phyloP scores from a whole-genome alignment of 305 asterid species.

The Withania somnifera region DNA sequence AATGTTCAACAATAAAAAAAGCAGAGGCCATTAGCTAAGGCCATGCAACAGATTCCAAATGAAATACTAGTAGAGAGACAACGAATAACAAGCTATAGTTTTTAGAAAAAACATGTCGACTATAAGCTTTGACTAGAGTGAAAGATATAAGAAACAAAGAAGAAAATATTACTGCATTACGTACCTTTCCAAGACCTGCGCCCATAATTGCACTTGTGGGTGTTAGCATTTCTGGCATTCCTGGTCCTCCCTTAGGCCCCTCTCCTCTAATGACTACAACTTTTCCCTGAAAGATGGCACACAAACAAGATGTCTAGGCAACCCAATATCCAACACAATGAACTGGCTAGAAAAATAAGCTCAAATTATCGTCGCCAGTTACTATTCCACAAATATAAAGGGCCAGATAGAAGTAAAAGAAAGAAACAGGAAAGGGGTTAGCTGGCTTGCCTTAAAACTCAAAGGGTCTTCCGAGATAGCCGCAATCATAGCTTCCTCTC shows the following conservation, averaged over 20 bases:
- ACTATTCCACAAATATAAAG: not conserved
- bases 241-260: conserved; percentile 99
- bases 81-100: not conserved
- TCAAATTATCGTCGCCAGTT: not conserved
- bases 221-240: conserved; percentile 99
- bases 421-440: not conserved
- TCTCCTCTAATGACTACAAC: conserved; percentile 94
- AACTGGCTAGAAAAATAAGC: not conserved
- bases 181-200: conserved; percentile 96
- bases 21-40: not conserved
- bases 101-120: not conserved
- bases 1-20: not conserved
- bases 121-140: not conserved
- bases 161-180: not conserved
- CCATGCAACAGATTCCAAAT: not conserved
- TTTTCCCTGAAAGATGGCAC: conserved; percentile 52
- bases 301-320: not conserved
- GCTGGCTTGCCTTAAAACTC: conserved; percentile 52
- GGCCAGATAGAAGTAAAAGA: not conserved
- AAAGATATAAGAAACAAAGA: not conserved
- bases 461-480: conserved; percentile 77
- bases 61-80: not conserved
- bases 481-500: conserved; percentile 85
- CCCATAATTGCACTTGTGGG: conserved; percentile 99
- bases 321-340: not conserved